A percentile compares a stretch with the other conserved stretches of the same genome.
phyloP scores from a whole-genome alignment of 177 flowering plant genomes.

The Telopea speciosissima region DNA sequence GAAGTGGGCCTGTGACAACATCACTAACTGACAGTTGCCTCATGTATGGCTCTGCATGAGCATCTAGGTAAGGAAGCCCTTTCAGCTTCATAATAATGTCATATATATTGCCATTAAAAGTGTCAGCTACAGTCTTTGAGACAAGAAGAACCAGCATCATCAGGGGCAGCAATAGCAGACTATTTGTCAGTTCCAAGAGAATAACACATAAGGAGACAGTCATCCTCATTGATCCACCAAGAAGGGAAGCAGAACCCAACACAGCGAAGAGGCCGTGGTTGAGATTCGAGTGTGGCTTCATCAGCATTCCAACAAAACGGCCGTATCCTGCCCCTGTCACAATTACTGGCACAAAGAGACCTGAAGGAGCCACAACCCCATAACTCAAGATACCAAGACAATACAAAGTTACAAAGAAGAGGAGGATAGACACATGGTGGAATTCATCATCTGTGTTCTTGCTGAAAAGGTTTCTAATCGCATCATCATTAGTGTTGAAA shows the following conservation, averaged over 20 bases:
- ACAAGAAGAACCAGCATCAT: slow-evolving; percentile 85
- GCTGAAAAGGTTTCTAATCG: slow-evolving; percentile 81
- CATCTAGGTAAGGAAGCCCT: slow-evolving; percentile 80
- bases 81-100: slow-evolving; percentile 67
- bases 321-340: slow-evolving; percentile 88
- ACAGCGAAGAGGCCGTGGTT: slow-evolving; percentile 83
- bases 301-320: slow-evolving; percentile 70
- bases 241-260: slow-evolving; percentile 84
- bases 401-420: slow-evolving; percentile 65
- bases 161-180: slow-evolving; percentile 69
- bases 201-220: slow-evolving; percentile 87
- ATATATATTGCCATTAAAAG: slow-evolving; percentile 61
- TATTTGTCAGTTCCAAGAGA: slow-evolving; percentile 75
- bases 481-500: slow-evolving; percentile 88
- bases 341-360: slow-evolving; percentile 83
- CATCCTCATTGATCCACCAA: slow-evolving; percentile 87
- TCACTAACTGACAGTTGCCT: slow-evolving; percentile 72
- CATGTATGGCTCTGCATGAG: slow-evolving; percentile 91
- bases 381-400: slow-evolving; percentile 74
- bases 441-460: slow-evolving; percentile 62
- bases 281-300: slow-evolving; percentile 53
- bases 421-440: slow-evolving; percentile 42
- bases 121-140: slow-evolving; percentile 88
- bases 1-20: slow-evolving; percentile 72
- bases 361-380: slow-evolving; percentile 79